These are phyloP conservation scores for Phialophora chinensis DNA, from an alignment of 2,329 filamentous ascomycete genomes.

Conservation along the genomic window DNA sequence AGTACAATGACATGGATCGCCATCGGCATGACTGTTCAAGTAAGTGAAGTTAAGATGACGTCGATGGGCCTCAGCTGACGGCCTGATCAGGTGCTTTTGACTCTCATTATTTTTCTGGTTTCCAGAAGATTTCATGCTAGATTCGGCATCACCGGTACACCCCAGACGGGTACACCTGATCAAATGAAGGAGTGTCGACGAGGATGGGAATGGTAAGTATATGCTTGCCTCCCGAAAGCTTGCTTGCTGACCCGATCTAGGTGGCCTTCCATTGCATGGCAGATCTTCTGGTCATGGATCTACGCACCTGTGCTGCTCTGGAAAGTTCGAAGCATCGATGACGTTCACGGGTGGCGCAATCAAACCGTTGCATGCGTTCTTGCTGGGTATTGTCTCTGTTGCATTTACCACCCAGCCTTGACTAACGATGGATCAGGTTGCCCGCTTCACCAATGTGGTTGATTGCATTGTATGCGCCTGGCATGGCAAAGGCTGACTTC, in stretches of 20 bases:
- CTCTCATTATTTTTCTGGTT: constrained; percentile 65
- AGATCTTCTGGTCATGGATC: constrained; percentile 68
- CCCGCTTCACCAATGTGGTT: constrained; percentile 73
- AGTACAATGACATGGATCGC: constrained; percentile 60
- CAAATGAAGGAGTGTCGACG: constrained; percentile 51
- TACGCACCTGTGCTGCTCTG: constrained; percentile 67
- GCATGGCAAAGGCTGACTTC: constrained; percentile 50
- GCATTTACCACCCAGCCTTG: not conserved
- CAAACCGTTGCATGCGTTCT: constrained; percentile 64
- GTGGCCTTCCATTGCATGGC: constrained; percentile 69
- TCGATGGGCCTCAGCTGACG: not conserved
- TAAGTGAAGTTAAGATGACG: constrained; percentile 42
- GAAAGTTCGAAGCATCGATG: constrained; percentile 65
- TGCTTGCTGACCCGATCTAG: constrained; percentile 39
- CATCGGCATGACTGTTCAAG: constrained; percentile 63
- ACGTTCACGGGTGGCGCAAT: constrained; percentile 70
- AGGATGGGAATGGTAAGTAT: constrained; percentile 69
- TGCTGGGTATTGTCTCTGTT: constrained; percentile 45
- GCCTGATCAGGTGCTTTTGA: constrained; percentile 59
- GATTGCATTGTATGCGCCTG: constrained; percentile 59
- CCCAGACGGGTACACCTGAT: constrained; percentile 45
- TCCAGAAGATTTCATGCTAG: constrained; percentile 69
- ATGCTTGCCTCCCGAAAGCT: not conserved
- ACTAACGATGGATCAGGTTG: constrained; percentile 52
- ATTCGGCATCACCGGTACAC: constrained; percentile 57